phyloP scores from a whole-genome alignment of 768 basidiomycete genomes.

The Favolaschia claudopus region DNA sequence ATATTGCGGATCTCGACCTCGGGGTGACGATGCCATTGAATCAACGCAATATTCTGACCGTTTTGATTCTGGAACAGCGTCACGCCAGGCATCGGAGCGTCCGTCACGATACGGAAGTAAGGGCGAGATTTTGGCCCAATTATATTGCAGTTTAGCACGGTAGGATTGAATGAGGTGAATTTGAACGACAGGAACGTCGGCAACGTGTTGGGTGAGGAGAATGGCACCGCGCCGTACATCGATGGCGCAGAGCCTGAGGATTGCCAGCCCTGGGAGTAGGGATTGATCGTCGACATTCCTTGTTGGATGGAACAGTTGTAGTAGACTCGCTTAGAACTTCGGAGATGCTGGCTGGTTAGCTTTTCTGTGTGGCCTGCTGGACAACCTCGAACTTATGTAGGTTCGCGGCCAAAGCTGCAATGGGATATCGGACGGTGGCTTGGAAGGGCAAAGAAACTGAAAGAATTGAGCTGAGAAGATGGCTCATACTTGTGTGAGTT shows the following conservation, averaged over 20 bases:
- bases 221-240: conserved; percentile 27
- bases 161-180: conserved; percentile 24
- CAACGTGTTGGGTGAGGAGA: conserved; percentile 2
- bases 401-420: background rate
- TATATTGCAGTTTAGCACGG: conserved; percentile 47
- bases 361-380: background rate
- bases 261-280: conserved; percentile 17
- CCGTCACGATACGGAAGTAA: conserved; percentile 47
- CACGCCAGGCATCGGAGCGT: conserved; percentile 40
- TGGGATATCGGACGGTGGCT: background rate
- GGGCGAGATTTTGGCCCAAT: conserved; percentile 42
- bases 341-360: too few relatives aligned
- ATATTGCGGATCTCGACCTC: conserved; percentile 46
- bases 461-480: background rate
- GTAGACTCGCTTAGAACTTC: too few relatives aligned
- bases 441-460: too few relatives aligned
- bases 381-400: background rate
- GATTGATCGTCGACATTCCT: conserved; percentile 25
- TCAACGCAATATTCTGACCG: conserved; percentile 44
- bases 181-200: conserved; percentile 24
- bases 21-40: conserved; percentile 47
- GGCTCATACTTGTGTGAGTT: background rate
- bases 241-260: conserved; percentile 1
- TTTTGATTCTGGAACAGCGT: conserved; percentile 47
- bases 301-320: too few relatives aligned